Conservation (phyloP, 805 yeast species). For the Kuraishia piskuri region DNA sequence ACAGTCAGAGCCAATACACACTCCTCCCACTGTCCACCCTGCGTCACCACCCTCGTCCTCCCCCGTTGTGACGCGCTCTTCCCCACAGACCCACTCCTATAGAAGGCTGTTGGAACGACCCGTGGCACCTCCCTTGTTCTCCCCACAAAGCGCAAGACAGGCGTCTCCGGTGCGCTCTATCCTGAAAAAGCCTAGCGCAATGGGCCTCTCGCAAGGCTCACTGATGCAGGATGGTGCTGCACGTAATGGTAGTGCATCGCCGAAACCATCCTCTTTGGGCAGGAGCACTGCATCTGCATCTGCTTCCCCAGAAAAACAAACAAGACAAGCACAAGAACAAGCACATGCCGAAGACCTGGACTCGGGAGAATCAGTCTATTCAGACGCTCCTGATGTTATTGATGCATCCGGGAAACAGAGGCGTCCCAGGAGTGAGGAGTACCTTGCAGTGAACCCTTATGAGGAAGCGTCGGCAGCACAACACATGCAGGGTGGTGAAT, state of each 20-base stretch:
- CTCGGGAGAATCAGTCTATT: constrained; percentile 1
- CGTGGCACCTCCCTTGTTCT: background rate
- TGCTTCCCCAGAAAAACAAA: background rate
- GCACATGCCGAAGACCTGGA: background rate
- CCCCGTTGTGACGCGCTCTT: background rate
- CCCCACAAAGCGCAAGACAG: background rate
- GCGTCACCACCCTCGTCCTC: background rate
- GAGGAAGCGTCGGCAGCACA: background rate
- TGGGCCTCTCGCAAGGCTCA: background rate
- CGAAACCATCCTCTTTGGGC: background rate
- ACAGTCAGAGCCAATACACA: background rate
- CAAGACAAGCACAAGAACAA: background rate
- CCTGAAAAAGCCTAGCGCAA: background rate
- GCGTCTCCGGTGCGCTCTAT: constrained; percentile 3
- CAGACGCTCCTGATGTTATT: constrained; percentile 1
- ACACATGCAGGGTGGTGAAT: background rate
- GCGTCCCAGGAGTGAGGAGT: background rate
- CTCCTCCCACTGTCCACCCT: background rate
- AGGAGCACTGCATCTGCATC: background rate
- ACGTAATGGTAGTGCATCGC: background rate
- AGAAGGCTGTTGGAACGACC: background rate
- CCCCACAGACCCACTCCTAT: background rate
- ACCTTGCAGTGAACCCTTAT: background rate
- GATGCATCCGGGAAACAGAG: background rate
- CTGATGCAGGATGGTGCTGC: background rate